Evolutionary conservation across 805 yeast species (phyloP).

Genomic region (Tanozyma kutaoensis): DNA sequence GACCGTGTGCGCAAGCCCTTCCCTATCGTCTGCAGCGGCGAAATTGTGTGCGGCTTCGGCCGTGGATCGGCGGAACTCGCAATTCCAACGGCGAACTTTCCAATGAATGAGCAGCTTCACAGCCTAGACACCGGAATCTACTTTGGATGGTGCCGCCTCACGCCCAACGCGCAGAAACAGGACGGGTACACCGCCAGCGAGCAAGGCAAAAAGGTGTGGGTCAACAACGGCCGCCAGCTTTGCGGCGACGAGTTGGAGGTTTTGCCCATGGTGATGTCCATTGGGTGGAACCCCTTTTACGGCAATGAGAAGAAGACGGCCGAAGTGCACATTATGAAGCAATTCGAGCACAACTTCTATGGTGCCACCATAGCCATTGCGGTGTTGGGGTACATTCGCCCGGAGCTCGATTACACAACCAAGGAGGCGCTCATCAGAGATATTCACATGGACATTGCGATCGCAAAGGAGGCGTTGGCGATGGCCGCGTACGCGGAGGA

Average conservation of each 20-base stretch:
- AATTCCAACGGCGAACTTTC: conserved; percentile 89
- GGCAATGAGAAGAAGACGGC: conserved; percentile 71
- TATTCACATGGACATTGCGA: conserved; percentile 64
- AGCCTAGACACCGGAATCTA: conserved; percentile 68
- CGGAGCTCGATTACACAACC: conserved; percentile 78
- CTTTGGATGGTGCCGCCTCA: conserved; percentile 57
- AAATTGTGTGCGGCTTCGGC: conserved; percentile 76
- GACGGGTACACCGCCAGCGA: conserved; percentile 1
- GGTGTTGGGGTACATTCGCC: conserved; percentile 81
- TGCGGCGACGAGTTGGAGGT: conserved; percentile 27
- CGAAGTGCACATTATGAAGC: conserved; percentile 75
- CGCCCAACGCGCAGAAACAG: conserved; percentile 6
- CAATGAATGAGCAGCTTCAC: conserved; percentile 35
- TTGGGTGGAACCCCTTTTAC: conserved; percentile 94
- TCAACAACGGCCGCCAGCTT: conserved; percentile 49
- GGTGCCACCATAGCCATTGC: conserved; percentile 64
- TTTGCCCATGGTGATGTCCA: conserved; percentile 85
- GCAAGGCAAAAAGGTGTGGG: conserved; percentile 17
- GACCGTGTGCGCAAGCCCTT: no score
- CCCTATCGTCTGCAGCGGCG: conserved; percentile 28
- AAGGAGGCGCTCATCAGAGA: conserved; percentile 76
- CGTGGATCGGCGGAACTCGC: conserved; percentile 91
- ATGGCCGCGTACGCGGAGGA: conserved; percentile 7
- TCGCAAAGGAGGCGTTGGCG: conserved; percentile 40
- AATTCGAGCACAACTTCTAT: conserved; percentile 57